Percentiles rank a stretch among this genome's conserved stretches.
These are phyloP conservation scores for Cicer arietinum DNA, from an alignment of 306 rosid species.

Conservation along the genomic window DNA sequence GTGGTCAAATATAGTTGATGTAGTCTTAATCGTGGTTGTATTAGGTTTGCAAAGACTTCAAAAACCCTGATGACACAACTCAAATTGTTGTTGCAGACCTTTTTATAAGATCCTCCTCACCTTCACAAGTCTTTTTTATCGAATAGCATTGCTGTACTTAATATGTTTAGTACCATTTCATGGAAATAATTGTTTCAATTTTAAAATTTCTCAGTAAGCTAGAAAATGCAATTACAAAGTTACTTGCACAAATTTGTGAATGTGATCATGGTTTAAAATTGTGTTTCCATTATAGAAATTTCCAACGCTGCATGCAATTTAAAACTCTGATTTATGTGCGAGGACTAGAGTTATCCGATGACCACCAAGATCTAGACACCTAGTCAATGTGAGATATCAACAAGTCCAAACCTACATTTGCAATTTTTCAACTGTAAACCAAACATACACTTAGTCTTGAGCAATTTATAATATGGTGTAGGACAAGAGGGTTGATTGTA, in stretches of 20 bases:
- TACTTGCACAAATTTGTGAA: neutral
- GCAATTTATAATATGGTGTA: neutral
- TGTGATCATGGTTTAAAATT: neutral
- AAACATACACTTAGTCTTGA: constrained; percentile 5
- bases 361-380: neutral
- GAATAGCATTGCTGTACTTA: too few species aligned
- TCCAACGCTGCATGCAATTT: neutral
- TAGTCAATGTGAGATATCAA: neutral
- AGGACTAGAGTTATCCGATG: neutral
- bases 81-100: neutral
- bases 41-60: neutral
- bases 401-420: neutral
- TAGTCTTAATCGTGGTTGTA: neutral
- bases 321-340: constrained; percentile 4
- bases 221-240: neutral
- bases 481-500: neutral
- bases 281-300: neutral
- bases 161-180: too few species aligned
- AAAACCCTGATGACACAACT: neutral
- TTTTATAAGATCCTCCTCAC: neutral
- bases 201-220: too few species aligned
- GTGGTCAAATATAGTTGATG: neutral
- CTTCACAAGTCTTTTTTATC: neutral
- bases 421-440: neutral
- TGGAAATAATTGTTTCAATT: too few species aligned